Evolutionary conservation across 2,329 filamentous ascomycete species (phyloP).

Genomic region (Aspergillus costaricaensis): DNA sequence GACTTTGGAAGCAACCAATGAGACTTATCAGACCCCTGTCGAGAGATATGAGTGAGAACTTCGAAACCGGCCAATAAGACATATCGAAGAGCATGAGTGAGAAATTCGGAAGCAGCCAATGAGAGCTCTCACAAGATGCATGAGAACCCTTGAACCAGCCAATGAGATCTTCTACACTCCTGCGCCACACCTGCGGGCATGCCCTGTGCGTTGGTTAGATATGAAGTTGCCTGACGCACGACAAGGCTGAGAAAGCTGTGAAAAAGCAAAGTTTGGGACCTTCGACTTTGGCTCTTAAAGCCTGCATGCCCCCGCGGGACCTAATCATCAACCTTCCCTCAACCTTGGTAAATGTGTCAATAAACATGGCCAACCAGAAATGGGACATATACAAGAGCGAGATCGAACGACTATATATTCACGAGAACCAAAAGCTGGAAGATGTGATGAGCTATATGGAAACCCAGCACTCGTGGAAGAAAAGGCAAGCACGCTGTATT

Average conservation of each 20-base stretch:
- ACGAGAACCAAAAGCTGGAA: conserved; percentile 9
- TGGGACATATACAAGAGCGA: conserved; percentile 20
- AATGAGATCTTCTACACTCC: background rate
- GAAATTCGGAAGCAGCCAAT: conserved; percentile 2
- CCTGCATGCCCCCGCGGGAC: background rate
- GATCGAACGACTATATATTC: conserved; percentile 21
- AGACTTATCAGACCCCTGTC: background rate
- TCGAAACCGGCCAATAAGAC: background rate
- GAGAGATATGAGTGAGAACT: too few species aligned
- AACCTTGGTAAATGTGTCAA: background rate
- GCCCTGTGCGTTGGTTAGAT: background rate
- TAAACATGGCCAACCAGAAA: conserved; percentile 9
- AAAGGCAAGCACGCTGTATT: conserved; percentile 8
- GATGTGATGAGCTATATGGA: conserved; percentile 19
- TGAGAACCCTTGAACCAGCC: background rate
- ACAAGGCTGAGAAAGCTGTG: background rate
- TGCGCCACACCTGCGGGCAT: background rate
- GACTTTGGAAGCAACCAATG: background rate
- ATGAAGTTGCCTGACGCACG: background rate
- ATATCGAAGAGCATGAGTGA: background rate
- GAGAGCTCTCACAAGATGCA: background rate
- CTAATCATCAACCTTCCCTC: background rate
- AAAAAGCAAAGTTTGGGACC: background rate
- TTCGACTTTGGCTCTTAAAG: background rate
- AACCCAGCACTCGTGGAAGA: conserved; percentile 15